Evolutionary conservation across 257 asterid genomes (phyloP), one percentile per base, ranked within the genome.

Genomic region (Nicotiana obtusifolia): DNA sequence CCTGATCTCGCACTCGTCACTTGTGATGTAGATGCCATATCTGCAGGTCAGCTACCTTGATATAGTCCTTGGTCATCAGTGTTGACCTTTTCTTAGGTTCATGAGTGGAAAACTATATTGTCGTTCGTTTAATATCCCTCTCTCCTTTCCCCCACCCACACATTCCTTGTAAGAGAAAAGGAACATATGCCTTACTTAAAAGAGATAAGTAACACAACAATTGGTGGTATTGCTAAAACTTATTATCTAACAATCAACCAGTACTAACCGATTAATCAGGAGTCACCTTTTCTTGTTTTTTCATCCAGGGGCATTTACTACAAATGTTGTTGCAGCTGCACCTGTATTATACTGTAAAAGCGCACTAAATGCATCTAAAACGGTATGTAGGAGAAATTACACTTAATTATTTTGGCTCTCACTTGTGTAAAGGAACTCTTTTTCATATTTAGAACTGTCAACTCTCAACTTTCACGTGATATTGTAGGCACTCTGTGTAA

Each of bases 301-400:
- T 44, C 22, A 19, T 87, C 81, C 86, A 96, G 99, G 99, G 84
- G 88, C 97, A 68, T 96, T 96, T 81, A 96, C 98, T 53, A 91
- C 88, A 56, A 96, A 94, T 83, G 92, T 94, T 77, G 98, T 96
- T 81, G 98, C 99, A 82, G 98, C 99, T 84, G 98, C 99, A 68
- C 99, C 98, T 47, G 98, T 96, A 78, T 17, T 94, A 60, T 94
- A 96, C 85, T 94, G 98, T 88, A 96, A 92, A 84, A 87, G 85
- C 61, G 93, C 91, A 26, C 87, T 96, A 80, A 91, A 90, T 85
- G 88, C 81, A 59, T 96, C 97, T 14, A 69, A 84, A 75, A 96
- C 93, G 88, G 99, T 96, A 91, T 80, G 98, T 61, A 52, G 30
- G 61, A 64, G 75, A 59, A 10, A 24, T 5, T 24, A 11, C 6